These are phyloP conservation scores for Carex kokanica DNA, from an alignment of 176 grass and related monocot species.

Conservation along the genomic window DNA sequence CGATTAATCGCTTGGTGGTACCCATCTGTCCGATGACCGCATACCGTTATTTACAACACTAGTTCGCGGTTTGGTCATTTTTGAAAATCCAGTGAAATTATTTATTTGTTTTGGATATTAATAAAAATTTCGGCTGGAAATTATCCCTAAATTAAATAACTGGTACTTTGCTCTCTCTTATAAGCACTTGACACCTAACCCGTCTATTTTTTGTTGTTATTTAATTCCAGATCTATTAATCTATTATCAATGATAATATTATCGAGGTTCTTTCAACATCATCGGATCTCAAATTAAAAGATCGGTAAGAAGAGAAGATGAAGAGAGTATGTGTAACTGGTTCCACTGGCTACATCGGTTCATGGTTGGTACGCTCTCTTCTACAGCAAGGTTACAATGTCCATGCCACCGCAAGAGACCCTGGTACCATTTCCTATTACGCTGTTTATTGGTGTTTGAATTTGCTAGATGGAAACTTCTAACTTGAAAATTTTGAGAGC, in stretches of 20 bases:
- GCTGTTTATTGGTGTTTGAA: neutral
- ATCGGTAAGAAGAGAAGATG: neutral
- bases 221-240: neutral
- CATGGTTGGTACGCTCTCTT: conserved; percentile 70
- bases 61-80: too few relatives aligned
- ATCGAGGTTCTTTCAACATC: neutral
- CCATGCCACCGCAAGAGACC: conserved; percentile 64
- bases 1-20: too few relatives aligned
- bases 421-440: conserved; percentile 29
- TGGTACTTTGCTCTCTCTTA: neutral
- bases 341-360: conserved; percentile 70
- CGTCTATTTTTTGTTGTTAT: neutral
- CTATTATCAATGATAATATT: neutral
- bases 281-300: neutral
- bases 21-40: too few relatives aligned
- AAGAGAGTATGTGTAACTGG: conserved; percentile 71
- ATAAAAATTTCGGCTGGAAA: too few relatives aligned
- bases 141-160: neutral
- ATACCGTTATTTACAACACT: too few relatives aligned
- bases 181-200: neutral
- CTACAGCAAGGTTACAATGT: conserved; percentile 63
- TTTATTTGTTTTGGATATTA: too few relatives aligned
- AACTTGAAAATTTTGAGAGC: neutral
- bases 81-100: too few relatives aligned
- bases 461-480: neutral